Evolutionary conservation across 2,329 filamentous ascomycete genomes (phyloP), one percentile per base, ranked within the genome.

Genomic region (Colletotrichum destructivum): DNA sequence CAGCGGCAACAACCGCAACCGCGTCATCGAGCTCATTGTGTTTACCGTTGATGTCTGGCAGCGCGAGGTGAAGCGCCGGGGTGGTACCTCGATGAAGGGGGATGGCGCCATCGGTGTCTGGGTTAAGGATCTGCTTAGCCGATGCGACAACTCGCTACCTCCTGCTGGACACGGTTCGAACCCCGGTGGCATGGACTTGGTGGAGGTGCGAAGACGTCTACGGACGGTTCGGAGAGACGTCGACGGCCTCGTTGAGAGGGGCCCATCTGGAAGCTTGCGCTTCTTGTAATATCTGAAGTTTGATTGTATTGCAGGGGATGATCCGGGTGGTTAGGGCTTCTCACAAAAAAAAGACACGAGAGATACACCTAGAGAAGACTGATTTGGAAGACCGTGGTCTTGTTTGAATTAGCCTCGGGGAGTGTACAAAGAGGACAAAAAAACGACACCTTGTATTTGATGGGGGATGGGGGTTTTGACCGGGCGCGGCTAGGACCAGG

Each of bases 11-110:
- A 78, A 81, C 44, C 83, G 88, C 62, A 85, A 83, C 68, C 81
- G 85, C 23, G 82, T 91, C 26, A 85, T 89, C 51, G 87, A 89
- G 78, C 87, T 88, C 80, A 88, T 90, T 74, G 81, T 84, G 47
- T 84, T 82, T 62, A 84, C 84, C 0, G 83, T 89, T 13, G 83
- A 84, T 64, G 81, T 82, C 66, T 89, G 87, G 87, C 82, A 84
- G 16, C 82, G 83, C 31, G 86, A 88, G 68, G 81, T 86, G 7
- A 85, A 87, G 75, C 80, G 87, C 57, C 83, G 84, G 18, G 85
- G 85, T 61, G 84, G 83, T 55, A 75, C 74, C 13, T 78, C 78
- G 47, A 78, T 78, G 62, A 83, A 82, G 76, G 81, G 82, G 16
- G 73, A 78, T 6, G 80, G 80, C 2, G 77, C 79, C 9, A 82